A percentile compares a stretch with the other conserved stretches of the same genome.
phyloP scores from a whole-genome alignment of 768 basidiomycete species.

The Trametes sanguinea region DNA sequence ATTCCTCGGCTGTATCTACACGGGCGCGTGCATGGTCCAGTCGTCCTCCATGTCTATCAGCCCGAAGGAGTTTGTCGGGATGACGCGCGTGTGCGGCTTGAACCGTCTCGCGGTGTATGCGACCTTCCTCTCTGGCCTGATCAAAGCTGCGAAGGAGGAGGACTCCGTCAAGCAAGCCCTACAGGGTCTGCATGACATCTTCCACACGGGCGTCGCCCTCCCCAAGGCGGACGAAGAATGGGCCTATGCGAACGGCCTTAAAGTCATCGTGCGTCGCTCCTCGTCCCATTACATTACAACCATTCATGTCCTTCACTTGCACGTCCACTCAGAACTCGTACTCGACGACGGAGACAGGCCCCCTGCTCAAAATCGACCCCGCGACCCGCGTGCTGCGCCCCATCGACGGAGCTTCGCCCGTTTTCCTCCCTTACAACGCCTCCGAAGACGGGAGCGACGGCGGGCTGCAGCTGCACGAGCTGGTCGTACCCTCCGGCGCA shows the following conservation, averaged over 20 bases:
- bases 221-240: conserved; percentile 4
- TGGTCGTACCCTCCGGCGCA: conserved; percentile 1
- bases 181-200: background rate
- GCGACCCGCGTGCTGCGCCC: background rate
- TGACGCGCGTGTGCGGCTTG: background rate
- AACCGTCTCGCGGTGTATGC: background rate
- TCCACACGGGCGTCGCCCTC: background rate
- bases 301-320: no score
- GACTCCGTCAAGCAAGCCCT: background rate
- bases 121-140: background rate
- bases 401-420: background rate
- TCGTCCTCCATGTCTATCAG: background rate
- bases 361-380: background rate
- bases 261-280: background rate
- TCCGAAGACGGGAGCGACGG: background rate
- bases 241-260: background rate
- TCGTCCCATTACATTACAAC: no score
- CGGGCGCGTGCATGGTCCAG: conserved; percentile 1
- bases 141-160: background rate
- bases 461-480: background rate
- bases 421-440: background rate
- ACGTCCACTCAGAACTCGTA: no score
- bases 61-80: background rate
- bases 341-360: background rate
- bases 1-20: background rate